Base-by-base conservation (phyloP, 2,329 filamentous ascomycete species). In the Penicillium sp. region DNA sequence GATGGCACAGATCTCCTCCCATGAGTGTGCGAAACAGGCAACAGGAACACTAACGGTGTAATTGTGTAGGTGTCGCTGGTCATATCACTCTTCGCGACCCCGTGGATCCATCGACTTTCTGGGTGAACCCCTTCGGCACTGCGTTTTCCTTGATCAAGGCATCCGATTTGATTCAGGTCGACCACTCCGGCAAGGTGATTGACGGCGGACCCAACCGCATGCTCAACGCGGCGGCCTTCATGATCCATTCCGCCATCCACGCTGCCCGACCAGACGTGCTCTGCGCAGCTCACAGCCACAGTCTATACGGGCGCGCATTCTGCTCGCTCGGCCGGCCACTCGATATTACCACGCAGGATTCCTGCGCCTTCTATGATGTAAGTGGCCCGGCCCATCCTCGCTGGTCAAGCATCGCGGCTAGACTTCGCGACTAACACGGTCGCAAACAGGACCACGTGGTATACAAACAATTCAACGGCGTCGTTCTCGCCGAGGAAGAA, bases 101-200 rank as follows among this genome's bases (percentile, higher is more conserved):
- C 0, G 81, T 88, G 6, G 81, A 86, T 41, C 83, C 84, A 0
- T 73, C 77, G 5, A 84, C 81, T 0, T 88, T 88, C 75, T 88
- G 86, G 87, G 85, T 90, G 4, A 89, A 89, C 64, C 87, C 87
- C 0, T 87, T 89, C 57, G 86, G 86, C 11, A 80, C 85, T 1
- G 81, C 84, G 2, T 89, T 88, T 74, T 83, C 83, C 5, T 76
- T 86, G 55, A 84, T 90, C 45, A 88, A 85, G 58, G 81, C 82
- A 0, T 87, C 85, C 0, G 87, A 90, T 63, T 79, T 91, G n/a
- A 89, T 90, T 55, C 84, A 83, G 15, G 87, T 90, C 1, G 81
- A 88, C 65, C 79, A 85, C 53, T 71, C 82, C 0, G 88, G 88
- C 1, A 76, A 84, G 25, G 82, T 90, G 25, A 83, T 90, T 35